phyloP scores from a whole-genome alignment of 345 rosid genomes.

The Eucalyptus regnans region DNA sequence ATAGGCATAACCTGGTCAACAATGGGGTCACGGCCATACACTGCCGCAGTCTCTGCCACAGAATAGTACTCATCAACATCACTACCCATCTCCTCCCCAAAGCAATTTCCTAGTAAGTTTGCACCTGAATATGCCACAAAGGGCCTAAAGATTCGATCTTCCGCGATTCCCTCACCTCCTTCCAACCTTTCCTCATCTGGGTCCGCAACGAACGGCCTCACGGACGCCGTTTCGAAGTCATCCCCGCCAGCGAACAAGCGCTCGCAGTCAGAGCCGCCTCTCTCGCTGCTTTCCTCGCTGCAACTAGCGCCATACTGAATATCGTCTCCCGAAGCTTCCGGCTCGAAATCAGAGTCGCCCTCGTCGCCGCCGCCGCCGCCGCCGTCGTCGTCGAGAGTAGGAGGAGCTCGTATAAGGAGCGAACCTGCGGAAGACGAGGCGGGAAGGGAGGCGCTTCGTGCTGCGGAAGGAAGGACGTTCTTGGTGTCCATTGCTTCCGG shows the following conservation, averaged over 20 bases:
- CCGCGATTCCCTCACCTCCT: constrained; percentile 8
- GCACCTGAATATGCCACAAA: neutral
- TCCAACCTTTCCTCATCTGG: constrained; percentile 22
- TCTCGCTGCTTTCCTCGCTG: constrained; percentile 1
- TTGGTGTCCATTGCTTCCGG: neutral
- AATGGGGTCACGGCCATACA: neutral
- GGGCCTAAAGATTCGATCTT: constrained; percentile 6
- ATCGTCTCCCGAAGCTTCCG: constrained; percentile 3
- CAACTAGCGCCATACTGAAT: neutral
- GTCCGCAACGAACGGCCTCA: constrained; percentile 16
- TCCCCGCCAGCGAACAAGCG: constrained; percentile 1
- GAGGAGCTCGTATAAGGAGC: constrained; percentile 62
- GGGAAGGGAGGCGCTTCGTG: constrained; percentile 4
- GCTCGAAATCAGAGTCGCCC: constrained; percentile 17
- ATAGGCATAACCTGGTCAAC: constrained; percentile 18
- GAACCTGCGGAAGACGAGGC: neutral
- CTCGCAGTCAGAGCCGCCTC: constrained; percentile 21
- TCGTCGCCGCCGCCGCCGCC: neutral
- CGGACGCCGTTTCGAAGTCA: constrained; percentile 34
- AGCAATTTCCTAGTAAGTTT: neutral
- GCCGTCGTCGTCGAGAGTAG: constrained; percentile 29
- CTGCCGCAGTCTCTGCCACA: neutral
- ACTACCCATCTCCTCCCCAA: neutral
- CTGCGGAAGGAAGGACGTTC: neutral
- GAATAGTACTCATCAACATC: constrained; percentile 1